Percentiles rank a stretch among this genome's conserved stretches.
These are phyloP conservation scores for Blastobotrys persicus DNA, from an alignment of 1,139 yeast species.

Conservation along the genomic window DNA sequence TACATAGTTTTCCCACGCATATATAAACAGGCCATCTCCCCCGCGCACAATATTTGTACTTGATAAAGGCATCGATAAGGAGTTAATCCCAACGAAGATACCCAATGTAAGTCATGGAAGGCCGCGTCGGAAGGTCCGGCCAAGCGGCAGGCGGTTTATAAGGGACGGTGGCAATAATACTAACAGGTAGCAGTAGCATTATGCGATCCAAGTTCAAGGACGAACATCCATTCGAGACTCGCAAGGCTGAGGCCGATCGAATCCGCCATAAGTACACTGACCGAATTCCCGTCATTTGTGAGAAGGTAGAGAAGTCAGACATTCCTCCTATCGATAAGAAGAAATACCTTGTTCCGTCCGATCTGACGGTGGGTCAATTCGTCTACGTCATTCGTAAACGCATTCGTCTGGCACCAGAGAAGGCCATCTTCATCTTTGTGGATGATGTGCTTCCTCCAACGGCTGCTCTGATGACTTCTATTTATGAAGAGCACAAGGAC, in stretches of 20 bases:
- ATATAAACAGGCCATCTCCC: not conserved
- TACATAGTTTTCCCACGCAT: not conserved
- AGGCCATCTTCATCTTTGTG: slow-evolving; percentile 95
- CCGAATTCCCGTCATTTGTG: slow-evolving; percentile 94
- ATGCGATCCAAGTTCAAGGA: slow-evolving; percentile 92
- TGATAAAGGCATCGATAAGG: not conserved
- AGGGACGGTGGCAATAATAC: not conserved
- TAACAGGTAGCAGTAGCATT: not conserved
- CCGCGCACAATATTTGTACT: not conserved
- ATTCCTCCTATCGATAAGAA: slow-evolving; percentile 96
- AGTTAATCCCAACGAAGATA: not conserved
- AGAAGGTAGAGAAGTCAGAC: slow-evolving; percentile 95
- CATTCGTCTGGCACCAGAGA: slow-evolving; percentile 92
- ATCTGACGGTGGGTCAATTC: slow-evolving; percentile 95
- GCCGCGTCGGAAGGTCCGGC: not conserved
- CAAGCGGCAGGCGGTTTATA: not conserved
- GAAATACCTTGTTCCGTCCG: slow-evolving; percentile 94
- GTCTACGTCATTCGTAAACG: slow-evolving; percentile 96
- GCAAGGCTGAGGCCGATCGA: slow-evolving; percentile 93
- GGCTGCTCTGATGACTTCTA: slow-evolving; percentile 91
- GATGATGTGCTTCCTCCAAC: slow-evolving; percentile 97
- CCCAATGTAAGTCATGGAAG: not conserved
- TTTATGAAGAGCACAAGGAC: slow-evolving; percentile 95
- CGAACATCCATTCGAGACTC: slow-evolving; percentile 89
- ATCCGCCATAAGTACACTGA: slow-evolving; percentile 87